Evolutionary conservation across 2,329 filamentous ascomycete species (phyloP).

Genomic region (Pseudogymnoascus sp.): DNA sequence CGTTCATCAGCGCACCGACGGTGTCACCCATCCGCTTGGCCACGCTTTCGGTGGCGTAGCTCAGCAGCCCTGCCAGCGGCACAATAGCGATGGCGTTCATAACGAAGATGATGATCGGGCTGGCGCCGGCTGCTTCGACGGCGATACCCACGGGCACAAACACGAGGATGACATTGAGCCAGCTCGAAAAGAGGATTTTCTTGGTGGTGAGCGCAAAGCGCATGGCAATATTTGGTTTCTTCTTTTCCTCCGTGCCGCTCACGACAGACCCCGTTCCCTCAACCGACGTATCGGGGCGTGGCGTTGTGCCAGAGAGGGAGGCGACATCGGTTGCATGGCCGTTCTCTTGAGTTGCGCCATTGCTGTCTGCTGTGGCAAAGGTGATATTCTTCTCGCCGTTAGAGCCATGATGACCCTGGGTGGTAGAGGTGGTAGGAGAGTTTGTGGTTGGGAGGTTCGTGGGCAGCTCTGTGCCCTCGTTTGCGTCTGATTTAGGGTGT

Average conservation of each 20-base stretch:
- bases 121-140: constrained; percentile 46
- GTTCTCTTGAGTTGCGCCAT: neutral
- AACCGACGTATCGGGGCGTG: constrained; percentile 22
- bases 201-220: constrained; percentile 35
- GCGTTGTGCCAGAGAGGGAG: constrained; percentile 1
- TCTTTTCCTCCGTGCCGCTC: constrained; percentile 28
- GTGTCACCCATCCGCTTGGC: constrained; percentile 66
- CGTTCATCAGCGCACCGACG: constrained; percentile 65
- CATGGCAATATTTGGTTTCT: constrained; percentile 22
- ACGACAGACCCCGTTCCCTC: constrained; percentile 52
- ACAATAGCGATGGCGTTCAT: constrained; percentile 72
- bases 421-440: neutral
- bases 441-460: neutral
- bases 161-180: constrained; percentile 68
- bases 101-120: constrained; percentile 59
- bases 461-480: neutral
- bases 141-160: constrained; percentile 74
- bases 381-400: neutral
- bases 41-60: constrained; percentile 68
- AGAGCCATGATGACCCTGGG: neutral
- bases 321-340: neutral
- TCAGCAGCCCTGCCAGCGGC: constrained; percentile 64
- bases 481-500: neutral
- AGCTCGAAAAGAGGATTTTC: constrained; percentile 63
- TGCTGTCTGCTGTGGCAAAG: neutral